Evolutionary conservation across 768 basidiomycete species (phyloP).

Genomic region (Podaxis sp.): DNA sequence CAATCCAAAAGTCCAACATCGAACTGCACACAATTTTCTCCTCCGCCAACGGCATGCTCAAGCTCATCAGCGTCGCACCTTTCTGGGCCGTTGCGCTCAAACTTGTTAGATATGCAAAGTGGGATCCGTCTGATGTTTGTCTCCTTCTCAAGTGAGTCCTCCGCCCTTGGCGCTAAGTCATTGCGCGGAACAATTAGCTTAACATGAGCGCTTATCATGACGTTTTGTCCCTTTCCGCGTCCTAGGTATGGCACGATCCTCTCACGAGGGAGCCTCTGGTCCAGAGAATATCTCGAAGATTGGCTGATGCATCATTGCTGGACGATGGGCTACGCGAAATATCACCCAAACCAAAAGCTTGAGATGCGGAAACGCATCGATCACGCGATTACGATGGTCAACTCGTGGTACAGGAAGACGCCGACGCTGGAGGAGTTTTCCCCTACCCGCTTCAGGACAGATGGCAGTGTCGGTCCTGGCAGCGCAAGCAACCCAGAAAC

Average conservation of each 20-base stretch:
- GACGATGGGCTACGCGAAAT: conserved; percentile 60
- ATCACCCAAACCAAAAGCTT: conserved; percentile 39
- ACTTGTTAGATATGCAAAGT: conserved; percentile 61
- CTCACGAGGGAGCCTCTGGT: conserved; percentile 52
- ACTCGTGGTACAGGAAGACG: conserved; percentile 21
- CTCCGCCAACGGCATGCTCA: conserved; percentile 48
- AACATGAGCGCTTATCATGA: neutral
- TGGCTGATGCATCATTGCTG: conserved; percentile 61
- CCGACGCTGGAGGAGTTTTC: conserved; percentile 3
- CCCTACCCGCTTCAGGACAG: conserved; percentile 6
- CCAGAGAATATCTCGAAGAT: conserved; percentile 44
- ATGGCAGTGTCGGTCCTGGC: neutral
- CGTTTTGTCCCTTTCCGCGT: neutral
- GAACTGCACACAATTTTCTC: conserved; percentile 55
- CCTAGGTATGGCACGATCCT: conserved; percentile 52
- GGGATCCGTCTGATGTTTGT: conserved; percentile 65
- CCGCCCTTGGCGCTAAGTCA: neutral
- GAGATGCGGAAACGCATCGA: conserved; percentile 49
- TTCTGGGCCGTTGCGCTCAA: conserved; percentile 75
- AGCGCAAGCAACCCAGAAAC: neutral
- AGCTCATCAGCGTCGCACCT: conserved; percentile 60
- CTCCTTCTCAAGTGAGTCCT: conserved; percentile 57
- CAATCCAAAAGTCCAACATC: conserved; percentile 50
- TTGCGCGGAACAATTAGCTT: neutral
- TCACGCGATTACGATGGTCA: conserved; percentile 47